Conservation (phyloP, 2,329 filamentous ascomycete genomes). For the Ascochyta clinopodiicola region DNA sequence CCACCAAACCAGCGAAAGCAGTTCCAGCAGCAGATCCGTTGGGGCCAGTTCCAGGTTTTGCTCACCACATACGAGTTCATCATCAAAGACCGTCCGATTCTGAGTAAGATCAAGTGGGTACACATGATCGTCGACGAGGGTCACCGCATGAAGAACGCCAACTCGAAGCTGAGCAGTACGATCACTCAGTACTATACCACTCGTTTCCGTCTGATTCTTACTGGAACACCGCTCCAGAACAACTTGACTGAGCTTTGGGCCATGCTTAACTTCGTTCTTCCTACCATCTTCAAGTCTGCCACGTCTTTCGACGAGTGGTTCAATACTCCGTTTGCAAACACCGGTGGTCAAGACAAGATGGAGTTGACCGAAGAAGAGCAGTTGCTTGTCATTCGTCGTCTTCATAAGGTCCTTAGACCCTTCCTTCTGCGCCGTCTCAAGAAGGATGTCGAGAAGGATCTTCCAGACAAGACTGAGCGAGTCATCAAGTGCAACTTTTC, state of each 20-base stretch:
- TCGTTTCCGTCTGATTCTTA: constrained; percentile 93
- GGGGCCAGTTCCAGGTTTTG: constrained; percentile 93
- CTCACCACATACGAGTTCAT: constrained; percentile 99
- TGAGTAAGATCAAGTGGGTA: constrained; percentile 99
- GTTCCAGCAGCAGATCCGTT: constrained; percentile 92
- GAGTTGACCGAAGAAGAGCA: constrained; percentile 99
- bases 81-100: constrained; percentile 94
- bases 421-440: constrained; percentile 98
- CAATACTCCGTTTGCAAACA: constrained; percentile 99
- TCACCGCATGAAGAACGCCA: constrained; percentile 98
- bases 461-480: constrained; percentile 98
- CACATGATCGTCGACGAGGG: constrained; percentile 99
- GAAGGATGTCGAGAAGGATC: constrained; percentile 98
- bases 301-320: constrained; percentile 99
- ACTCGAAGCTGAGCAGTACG: constrained; percentile 94
- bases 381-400: constrained; percentile 93
- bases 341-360: constrained; percentile 97
- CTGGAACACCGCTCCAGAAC: constrained; percentile 96
- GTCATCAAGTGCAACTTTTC: constrained; percentile 99
- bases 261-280: constrained; percentile 96
- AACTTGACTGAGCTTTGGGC: constrained; percentile 97
- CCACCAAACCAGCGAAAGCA: constrained; percentile 86
- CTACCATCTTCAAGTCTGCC: constrained; percentile 98
- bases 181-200: constrained; percentile 95
- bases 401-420: constrained; percentile 95